These are phyloP conservation scores for Vitis rupestris DNA, from an alignment of 164 flowering plant genomes.

Conservation along the genomic window DNA sequence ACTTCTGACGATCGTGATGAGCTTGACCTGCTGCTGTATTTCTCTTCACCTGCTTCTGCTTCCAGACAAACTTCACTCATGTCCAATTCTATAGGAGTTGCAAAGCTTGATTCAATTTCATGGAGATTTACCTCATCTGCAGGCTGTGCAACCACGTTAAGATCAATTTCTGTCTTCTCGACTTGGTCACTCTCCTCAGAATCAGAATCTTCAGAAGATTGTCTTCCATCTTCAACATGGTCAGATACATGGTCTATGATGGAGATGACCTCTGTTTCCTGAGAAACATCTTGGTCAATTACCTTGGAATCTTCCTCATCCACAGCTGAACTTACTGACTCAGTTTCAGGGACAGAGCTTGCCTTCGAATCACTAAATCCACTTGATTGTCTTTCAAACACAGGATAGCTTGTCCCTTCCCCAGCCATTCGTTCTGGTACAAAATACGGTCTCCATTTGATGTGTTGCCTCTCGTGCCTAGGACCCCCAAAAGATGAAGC, in stretches of 20 bases:
- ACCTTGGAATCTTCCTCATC: slow-evolving; percentile 51
- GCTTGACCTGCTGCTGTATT: slow-evolving; percentile 36
- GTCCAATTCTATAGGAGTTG: slow-evolving; percentile 12
- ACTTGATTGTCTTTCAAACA: slow-evolving; percentile 62
- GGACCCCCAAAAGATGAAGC: slow-evolving; percentile 47
- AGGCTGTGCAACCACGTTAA: slow-evolving; percentile 11
- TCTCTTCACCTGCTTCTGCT: slow-evolving; percentile 32
- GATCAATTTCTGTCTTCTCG: slow-evolving; percentile 32
- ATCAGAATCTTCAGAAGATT: slow-evolving; percentile 43
- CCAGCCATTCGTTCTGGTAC: slow-evolving; percentile 44
- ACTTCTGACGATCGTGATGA: slow-evolving; percentile 39
- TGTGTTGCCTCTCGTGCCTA: slow-evolving; percentile 42
- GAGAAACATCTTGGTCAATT: slow-evolving; percentile 35
- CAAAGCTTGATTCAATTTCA: slow-evolving; percentile 19
- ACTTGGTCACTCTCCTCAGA: slow-evolving; percentile 29
- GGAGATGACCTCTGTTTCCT: slow-evolving; percentile 32
- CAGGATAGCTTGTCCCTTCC: slow-evolving; percentile 45
- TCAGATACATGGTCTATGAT: slow-evolving; percentile 27
- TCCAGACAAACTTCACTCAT: slow-evolving; percentile 18
- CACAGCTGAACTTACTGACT: slow-evolving; percentile 46
- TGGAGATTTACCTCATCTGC: slow-evolving; percentile 19
- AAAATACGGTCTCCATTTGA: slow-evolving; percentile 57
- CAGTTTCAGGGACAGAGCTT: slow-evolving; percentile 75
- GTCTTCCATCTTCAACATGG: slow-evolving; percentile 46
- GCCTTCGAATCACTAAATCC: slow-evolving; percentile 67